These are phyloP conservation scores for Phycomyces nitens DNA, from an alignment of 192 early-diverging fungal species.

Conservation along the genomic window DNA sequence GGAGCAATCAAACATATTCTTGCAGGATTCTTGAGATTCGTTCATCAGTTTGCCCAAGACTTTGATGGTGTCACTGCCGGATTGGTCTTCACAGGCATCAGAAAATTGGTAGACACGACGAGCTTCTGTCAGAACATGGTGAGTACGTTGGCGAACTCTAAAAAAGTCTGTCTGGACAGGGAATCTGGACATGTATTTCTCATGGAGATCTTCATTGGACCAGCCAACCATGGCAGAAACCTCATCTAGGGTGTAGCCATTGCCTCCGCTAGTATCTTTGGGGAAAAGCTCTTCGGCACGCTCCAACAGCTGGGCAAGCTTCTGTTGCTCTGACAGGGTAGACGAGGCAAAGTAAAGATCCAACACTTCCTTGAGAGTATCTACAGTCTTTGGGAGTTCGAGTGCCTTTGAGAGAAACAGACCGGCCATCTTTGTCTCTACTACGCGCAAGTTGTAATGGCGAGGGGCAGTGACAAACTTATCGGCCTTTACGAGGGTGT, in stretches of 20 bases:
- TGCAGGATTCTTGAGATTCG: constrained; percentile 80
- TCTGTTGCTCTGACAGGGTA: constrained; percentile 18
- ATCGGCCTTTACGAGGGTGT: constrained; percentile 81
- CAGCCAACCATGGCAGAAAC: constrained; percentile 37
- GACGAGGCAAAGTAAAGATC: constrained; percentile 44
- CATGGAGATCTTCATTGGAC: constrained; percentile 30
- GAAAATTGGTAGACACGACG: constrained; percentile 73
- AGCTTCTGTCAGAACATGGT: constrained; percentile 82
- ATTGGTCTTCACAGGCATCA: constrained; percentile 49
- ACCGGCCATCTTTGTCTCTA: constrained; percentile 83
- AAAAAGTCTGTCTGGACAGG: constrained; percentile 56
- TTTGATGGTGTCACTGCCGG: constrained; percentile 31
- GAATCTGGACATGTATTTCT: constrained; percentile 38
- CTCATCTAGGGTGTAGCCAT: constrained; percentile 38
- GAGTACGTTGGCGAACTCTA: constrained; percentile 72
- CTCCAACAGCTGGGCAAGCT: constrained; percentile 23
- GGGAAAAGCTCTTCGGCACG: constrained; percentile 31
- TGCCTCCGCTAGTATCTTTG: constrained; percentile 33
- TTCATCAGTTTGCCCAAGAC: constrained; percentile 87
- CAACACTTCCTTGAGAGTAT: constrained; percentile 43
- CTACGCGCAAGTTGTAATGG: constrained; percentile 90
- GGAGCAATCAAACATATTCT: constrained; percentile 77
- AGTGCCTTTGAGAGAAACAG: constrained; percentile 55
- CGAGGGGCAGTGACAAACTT: constrained; percentile 84
- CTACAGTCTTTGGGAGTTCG: constrained; percentile 36